Base-by-base conservation (phyloP, 192 early-diverging fungal genomes). In the Coemansia sp. region DNA sequence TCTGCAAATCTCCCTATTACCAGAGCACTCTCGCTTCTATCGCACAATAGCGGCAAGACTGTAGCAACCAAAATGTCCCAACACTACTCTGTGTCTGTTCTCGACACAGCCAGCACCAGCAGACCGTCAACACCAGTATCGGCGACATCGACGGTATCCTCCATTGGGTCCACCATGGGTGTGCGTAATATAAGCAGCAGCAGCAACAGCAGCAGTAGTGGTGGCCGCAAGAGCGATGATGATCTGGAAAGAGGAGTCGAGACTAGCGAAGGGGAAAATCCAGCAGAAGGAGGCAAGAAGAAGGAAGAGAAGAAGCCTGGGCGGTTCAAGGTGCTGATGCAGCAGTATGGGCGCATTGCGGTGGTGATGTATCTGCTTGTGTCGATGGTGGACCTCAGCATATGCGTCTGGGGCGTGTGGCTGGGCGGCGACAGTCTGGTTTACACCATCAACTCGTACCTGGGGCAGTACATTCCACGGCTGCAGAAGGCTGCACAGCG, bases 291-390 rank as follows among this genome's bases (percentile, higher is more conserved):
- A 40, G 52, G 53, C 40, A 56, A 70, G 42, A 39, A 51, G 48
- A 21, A 51, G 48, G 21, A 26, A 51, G 75, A 53, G 33, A 82
- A 82, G 68, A 82, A 82, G 68, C 77, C 67, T 9, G 68, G 71
- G 57, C 64, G 70, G 64, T 71, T 83, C 53, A 65, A 68, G 39
- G 67, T 81, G 60, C 73, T 84, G 35, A 73, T 77, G 68, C 74
- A 81, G 70, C 81, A 84, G 69, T 84, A 84, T 56, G 83, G 83
- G 8, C 71, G 75, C 20, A 59, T 84, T 21, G 83, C 79, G 20
- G 64, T 81, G 15, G 40, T 75, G 16, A 71, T 71, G 58, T 84
- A 84, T 35, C 42, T 84, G 30, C 40, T 74, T 15, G 75, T 84
- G 43, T 78, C 78, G 28, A 66, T 64, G 21, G 65, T 84, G 12